Evolutionary conservation across 768 basidiomycete species (phyloP), one percentile per base, ranked within the genome.

Genomic region (Sarcomyxa edulis): DNA sequence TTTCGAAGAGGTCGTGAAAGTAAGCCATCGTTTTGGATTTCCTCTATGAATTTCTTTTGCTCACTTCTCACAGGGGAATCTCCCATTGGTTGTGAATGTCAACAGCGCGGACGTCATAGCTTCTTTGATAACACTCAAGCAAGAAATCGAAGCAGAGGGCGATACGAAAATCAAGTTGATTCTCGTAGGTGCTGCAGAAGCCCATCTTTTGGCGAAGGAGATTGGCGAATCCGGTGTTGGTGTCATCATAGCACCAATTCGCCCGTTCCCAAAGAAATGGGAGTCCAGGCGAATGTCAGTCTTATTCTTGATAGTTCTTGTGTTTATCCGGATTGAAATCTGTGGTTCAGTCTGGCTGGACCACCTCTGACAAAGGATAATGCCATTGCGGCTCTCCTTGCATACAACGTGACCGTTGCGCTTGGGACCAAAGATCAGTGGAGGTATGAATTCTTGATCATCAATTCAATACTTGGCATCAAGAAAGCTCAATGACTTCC

Each of bases 21-120:
- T 76, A 44, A 27, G 60, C 44, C 16, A 29, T 15, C 30, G 9
- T 24, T 29, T 22, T 11, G 6, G 10, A 29, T 29, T 18, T 9
- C 5, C 4, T 10, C 1, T 6, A 29, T 24, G 12, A 23, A 24
- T 7, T 11, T 20, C 32, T 34, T 39, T 22, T 25, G 40, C 34
- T 19, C 37, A 23, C 11, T 21, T 25, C 30, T 32, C 28, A 11
- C 45, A 78, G 71, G 79, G 82, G 3, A 46, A 66, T 25, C 53
- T 81, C 5, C 76, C 81, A 0, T 63, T 89, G 11, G 80, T 86
- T 5, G 61, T 87, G 14, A 57, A 67, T 5, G 76, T 75, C 1
- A 52, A 82, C 43, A 84, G 72, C 53, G 83, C 81, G 6, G 86
- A 89, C 49, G 61, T 74, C 32, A 86, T 89, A 50, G 79, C 81